Base-by-base conservation (phyloP, 768 basidiomycete species). In the Crepidotus variabilis region DNA sequence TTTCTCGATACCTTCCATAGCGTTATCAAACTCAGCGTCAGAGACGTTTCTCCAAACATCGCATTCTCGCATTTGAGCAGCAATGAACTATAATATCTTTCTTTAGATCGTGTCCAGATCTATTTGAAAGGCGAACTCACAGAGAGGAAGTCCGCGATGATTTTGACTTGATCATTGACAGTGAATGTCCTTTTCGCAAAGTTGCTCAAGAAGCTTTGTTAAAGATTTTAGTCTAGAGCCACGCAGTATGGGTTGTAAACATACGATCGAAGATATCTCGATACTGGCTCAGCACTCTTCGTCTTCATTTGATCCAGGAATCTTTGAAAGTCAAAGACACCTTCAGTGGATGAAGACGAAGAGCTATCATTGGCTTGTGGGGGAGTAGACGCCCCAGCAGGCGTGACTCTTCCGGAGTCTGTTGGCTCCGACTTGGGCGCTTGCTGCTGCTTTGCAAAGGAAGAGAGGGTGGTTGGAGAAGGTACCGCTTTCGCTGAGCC, bases 1-100 rank as follows among this genome's bases (percentile, higher is more conserved):
- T 71, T 99, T 99, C 78, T 99, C 97, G 93, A 98, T 98, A 51
- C 94, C 95, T 72, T 99, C 97, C 77, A 94, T 83, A 0, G 94
- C 93, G 64, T 96, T 95, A 53, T 98, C 97, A 61, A 99, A 98
- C 69, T 98, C 94, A 6, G 76, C 73, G 20, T 92, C 87, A 2
- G 86, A 78, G 1, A 82, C 82, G 57, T 85, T 84, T 65, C 83
- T 84, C 95, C 94, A 98, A 0, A 89, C 75, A 20, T 94, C 93
- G 24, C 80, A 79, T 57, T 85, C 84, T 20, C 87, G 78, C 97
- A 99, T 99, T 67, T 90, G 90, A 33, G 72, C 77, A 0, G 88
- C 77, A 63, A 99, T 98, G 68, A 99, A 99, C 91, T 96, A 63
- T 11, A 49, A 57, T 39, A 54, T 43, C 39, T 28, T 21, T 8